Conservation (phyloP, 176 grass and related monocot genomes). For the Avena insularis region DNA sequence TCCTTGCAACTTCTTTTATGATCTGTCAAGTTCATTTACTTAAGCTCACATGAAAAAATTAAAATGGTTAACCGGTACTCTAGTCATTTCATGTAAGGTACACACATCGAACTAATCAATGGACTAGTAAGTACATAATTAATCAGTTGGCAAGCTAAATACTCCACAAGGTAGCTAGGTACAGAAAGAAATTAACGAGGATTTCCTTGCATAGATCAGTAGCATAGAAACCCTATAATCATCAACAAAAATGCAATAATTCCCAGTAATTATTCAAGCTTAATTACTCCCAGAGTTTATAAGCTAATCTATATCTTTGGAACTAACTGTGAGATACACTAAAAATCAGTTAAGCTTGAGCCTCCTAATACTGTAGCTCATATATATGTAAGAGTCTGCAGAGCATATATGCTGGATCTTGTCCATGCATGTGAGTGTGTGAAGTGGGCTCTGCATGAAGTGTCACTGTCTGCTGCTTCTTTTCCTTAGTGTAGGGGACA, state of each 20-base stretch:
- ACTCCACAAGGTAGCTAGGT: no score
- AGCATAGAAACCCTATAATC: neutral
- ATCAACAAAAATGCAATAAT: neutral
- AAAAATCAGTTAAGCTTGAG: neutral
- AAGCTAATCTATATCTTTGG: neutral
- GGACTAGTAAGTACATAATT: neutral
- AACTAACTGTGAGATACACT: neutral
- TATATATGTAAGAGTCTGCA: neutral
- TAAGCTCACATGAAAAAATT: neutral
- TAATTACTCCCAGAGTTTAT: neutral
- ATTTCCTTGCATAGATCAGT: neutral
- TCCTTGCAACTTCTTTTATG: neutral
- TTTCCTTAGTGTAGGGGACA: slow-evolving; percentile 37
- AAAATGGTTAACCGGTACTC: neutral
- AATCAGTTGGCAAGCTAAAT: neutral
- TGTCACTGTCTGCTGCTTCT: slow-evolving; percentile 54
- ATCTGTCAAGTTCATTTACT: neutral
- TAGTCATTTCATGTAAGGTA: neutral
- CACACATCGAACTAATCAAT: slow-evolving; percentile 7
- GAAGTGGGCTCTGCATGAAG: slow-evolving; percentile 56
- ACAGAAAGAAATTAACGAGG: neutral
- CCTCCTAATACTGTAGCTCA: neutral
- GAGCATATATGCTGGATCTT: slow-evolving; percentile 18
- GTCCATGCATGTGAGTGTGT: slow-evolving; percentile 55
- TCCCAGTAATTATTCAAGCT: neutral